Evolutionary conservation across 192 early-diverging fungal genomes (phyloP).

Genomic region (Pilaira anomala): DNA sequence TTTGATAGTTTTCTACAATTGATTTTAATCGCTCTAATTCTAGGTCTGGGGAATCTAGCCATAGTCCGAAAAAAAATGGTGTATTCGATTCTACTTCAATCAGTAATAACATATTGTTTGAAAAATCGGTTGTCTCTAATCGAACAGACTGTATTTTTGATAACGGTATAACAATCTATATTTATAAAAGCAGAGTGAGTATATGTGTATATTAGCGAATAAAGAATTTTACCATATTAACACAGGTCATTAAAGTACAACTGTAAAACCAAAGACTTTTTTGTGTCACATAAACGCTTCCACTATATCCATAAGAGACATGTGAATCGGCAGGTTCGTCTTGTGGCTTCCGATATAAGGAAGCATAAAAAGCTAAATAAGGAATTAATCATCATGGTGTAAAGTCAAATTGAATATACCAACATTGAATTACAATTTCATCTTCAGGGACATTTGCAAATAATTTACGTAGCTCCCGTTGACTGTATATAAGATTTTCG

Average conservation of each 20-base stretch:
- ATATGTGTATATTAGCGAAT: not conserved
- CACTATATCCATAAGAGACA: slow-evolving; percentile 36
- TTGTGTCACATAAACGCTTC: slow-evolving; percentile 57
- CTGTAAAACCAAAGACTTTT: slow-evolving; percentile 60
- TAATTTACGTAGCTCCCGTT: slow-evolving; percentile 26
- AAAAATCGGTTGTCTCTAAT: slow-evolving; percentile 15
- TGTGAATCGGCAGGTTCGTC: not conserved
- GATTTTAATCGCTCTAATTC: slow-evolving; percentile 19
- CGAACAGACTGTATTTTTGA: slow-evolving; percentile 41
- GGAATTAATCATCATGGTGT: too few species aligned
- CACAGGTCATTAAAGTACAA: slow-evolving; percentile 57
- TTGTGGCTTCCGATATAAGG: slow-evolving; percentile 15
- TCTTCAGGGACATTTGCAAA: slow-evolving; percentile 15
- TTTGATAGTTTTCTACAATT: slow-evolving; percentile 16
- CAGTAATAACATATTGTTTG: slow-evolving; percentile 19
- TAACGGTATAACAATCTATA: slow-evolving; percentile 41
- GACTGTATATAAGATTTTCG: not conserved
- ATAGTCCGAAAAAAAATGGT: slow-evolving; percentile 18
- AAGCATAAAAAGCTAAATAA: slow-evolving; percentile 24
- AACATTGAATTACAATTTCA: slow-evolving; percentile 37
- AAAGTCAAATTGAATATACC: slow-evolving; percentile 20
- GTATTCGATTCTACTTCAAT: not conserved
- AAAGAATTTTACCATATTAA: slow-evolving; percentile 46
- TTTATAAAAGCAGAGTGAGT: not conserved
- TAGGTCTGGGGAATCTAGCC: slow-evolving; percentile 23